Evolutionary conservation across 306 rosid genomes (phyloP).

Genomic region (Abrus pulchellus): DNA sequence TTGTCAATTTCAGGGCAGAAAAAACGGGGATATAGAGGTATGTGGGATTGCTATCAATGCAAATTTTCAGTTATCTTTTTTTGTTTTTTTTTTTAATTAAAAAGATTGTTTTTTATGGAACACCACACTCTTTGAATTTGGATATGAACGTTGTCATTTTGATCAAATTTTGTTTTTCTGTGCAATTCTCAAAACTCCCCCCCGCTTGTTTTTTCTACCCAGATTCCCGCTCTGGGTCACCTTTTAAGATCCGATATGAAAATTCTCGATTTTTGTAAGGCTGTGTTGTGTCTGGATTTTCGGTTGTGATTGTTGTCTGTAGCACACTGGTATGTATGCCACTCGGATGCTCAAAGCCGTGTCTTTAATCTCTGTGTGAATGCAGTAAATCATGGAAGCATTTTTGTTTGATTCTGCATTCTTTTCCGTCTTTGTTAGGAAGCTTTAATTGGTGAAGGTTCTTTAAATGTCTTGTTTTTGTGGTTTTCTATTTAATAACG

Average conservation of each 20-base stretch:
- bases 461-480: conserved; percentile 17
- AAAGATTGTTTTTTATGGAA: background rate
- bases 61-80: conserved; percentile 39
- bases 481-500: background rate
- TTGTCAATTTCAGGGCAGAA: conserved; percentile 1
- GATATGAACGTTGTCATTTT: conserved; percentile 47
- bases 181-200: conserved; percentile 1
- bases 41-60: conserved; percentile 44
- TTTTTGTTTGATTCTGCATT: conserved; percentile 43
- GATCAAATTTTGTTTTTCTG: conserved; percentile 39
- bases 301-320: conserved; percentile 23
- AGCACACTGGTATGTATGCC: conserved; percentile 27
- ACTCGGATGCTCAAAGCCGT: background rate
- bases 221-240: background rate
- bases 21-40: background rate
- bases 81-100: conserved; percentile 3
- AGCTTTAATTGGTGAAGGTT: conserved; percentile 34
- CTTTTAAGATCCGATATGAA: conserved; percentile 45
- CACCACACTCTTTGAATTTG: conserved; percentile 35
- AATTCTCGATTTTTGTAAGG: conserved; percentile 8
- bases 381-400: background rate
- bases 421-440: conserved; percentile 22
- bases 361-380: conserved; percentile 46
- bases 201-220: background rate
- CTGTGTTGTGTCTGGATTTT: background rate